Evolutionary conservation across 768 basidiomycete genomes (phyloP), one percentile per base, ranked within the genome.

Genomic region (Favolaschia claudopus): DNA sequence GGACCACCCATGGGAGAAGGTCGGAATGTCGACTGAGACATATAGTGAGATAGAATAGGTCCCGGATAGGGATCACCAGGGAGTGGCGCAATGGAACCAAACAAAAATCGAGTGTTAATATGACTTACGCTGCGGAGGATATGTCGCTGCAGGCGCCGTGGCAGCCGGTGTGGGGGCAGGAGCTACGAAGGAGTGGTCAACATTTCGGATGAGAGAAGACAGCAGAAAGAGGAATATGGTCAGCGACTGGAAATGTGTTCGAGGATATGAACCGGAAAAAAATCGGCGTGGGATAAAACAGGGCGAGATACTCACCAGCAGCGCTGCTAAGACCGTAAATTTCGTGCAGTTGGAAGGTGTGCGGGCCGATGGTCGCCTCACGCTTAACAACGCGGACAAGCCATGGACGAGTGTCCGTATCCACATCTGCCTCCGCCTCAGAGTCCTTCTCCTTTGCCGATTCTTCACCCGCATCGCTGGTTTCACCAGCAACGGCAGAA

Each of bases 271-370:
- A n/a, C n/a, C n/a, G n/a, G n/a, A n/a, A n/a, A n/a, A n/a, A n/a
- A n/a, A n/a, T n/a, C n/a, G n/a, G n/a, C n/a, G n/a, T n/a, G n/a
- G n/a, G n/a, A n/a, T n/a, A n/a, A n/a, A n/a, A n/a, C n/a, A n/a
- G 55, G 39, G 68, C 68, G 28, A 56, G 70, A 15, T 64, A 40
- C 17, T 73, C 61, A 5, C 76, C 62, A 36, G 79, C 73, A 9
- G 82, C 74, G 47, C 83, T 75, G 0, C 92, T 88, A 6, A 98
- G 83, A 44, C 95, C 95, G 66, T 91, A 98, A 43, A 98, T 98
- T 70, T 98, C 95, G 69, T 96, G 95, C 28, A 98, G 79, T 51
- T 95, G 91, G 87, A 98, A 98, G 0, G 93, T 94, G 69, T 96
- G 94, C 6, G 89, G 83, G 4, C 95, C 95, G 68, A 98, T 97